Evolutionary conservation across 805 yeast genomes (phyloP).

Genomic region (Candida coleopterorum): DNA sequence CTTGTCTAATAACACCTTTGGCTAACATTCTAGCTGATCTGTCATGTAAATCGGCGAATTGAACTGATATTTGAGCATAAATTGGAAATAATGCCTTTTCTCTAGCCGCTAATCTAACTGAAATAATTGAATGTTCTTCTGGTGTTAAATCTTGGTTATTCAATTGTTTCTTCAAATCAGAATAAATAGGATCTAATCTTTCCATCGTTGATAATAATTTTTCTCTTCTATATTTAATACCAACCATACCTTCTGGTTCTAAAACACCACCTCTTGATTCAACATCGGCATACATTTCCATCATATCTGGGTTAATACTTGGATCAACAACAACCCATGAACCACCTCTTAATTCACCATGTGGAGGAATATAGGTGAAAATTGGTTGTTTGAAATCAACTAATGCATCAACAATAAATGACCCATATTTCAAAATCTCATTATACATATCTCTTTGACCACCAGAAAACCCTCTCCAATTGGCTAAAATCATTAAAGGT

Average conservation of each 20-base stretch:
- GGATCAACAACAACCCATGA: conserved; percentile 99
- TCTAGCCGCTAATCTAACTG: conserved; percentile 67
- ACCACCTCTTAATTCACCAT: conserved; percentile 99
- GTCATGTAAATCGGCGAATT: conserved; percentile 97
- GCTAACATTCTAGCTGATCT: conserved; percentile 97
- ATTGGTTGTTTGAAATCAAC: conserved; percentile 96
- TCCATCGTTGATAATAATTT: conserved; percentile 87
- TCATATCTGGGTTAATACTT: conserved; percentile 91
- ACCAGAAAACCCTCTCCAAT: conserved; percentile 99
- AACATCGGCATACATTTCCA: conserved; percentile 98
- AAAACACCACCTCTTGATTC: conserved; percentile 96
- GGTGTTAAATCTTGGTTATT: conserved; percentile 47
- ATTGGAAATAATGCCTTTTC: conserved; percentile 79
- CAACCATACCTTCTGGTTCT: conserved; percentile 99
- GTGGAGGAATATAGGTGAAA: conserved; percentile 95
- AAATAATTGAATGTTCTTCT: conserved; percentile 62
- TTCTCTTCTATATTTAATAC: conserved; percentile 94
- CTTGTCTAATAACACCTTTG: conserved; percentile 84
- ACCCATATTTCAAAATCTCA: conserved; percentile 95
- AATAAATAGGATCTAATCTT: conserved; percentile 77
- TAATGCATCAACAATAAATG: conserved; percentile 94
- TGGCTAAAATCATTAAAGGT: conserved; percentile 95
- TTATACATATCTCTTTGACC: conserved; percentile 99
- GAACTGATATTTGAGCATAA: conserved; percentile 87
- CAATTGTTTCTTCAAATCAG: conserved; percentile 58